phyloP scores from a whole-genome alignment of 2,329 filamentous ascomycete genomes.

The Hypoxylon sp. region DNA sequence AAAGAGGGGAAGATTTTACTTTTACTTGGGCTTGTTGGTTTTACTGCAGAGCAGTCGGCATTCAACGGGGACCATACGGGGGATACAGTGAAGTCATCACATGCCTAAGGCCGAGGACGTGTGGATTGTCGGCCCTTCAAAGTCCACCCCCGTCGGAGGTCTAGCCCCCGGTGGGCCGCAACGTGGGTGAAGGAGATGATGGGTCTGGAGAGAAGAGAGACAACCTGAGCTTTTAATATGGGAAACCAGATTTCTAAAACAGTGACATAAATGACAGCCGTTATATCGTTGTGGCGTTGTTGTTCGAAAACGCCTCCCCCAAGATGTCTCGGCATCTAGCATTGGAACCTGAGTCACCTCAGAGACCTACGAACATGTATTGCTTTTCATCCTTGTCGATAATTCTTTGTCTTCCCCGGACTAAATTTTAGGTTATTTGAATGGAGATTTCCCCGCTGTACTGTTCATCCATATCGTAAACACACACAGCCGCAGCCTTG shows the following conservation, averaged over 20 bases:
- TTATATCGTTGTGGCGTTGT: conserved; percentile 22
- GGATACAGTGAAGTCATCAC: conserved; percentile 21
- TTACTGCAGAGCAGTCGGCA: neutral
- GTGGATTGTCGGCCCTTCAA: conserved; percentile 3
- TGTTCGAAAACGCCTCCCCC: conserved; percentile 24
- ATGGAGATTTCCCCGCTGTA: neutral
- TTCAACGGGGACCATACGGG: neutral
- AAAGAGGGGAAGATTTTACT: neutral
- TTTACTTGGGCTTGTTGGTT: neutral
- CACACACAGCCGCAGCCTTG: neutral
- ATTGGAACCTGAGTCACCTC: conserved; percentile 15
- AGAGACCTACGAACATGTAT: conserved; percentile 14
- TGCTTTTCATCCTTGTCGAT: conserved; percentile 15
- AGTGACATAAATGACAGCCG: conserved; percentile 28
- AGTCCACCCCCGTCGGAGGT: conserved; percentile 11
- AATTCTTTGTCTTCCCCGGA: neutral
- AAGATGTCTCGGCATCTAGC: conserved; percentile 27
- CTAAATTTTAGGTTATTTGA: neutral
- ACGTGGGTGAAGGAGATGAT: conserved; percentile 2
- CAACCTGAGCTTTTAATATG: conserved; percentile 6
- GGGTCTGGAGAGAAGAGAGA: conserved; percentile 5
- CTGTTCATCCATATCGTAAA: neutral
- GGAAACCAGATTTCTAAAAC: conserved; percentile 13
- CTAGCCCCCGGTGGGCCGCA: conserved; percentile 14
- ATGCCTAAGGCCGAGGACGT: conserved; percentile 11